Percentiles rank a stretch among this genome's conserved stretches.
phyloP scores from a whole-genome alignment of 2,329 filamentous ascomycete genomes.

The Ophiosphaerella herpotricha region DNA sequence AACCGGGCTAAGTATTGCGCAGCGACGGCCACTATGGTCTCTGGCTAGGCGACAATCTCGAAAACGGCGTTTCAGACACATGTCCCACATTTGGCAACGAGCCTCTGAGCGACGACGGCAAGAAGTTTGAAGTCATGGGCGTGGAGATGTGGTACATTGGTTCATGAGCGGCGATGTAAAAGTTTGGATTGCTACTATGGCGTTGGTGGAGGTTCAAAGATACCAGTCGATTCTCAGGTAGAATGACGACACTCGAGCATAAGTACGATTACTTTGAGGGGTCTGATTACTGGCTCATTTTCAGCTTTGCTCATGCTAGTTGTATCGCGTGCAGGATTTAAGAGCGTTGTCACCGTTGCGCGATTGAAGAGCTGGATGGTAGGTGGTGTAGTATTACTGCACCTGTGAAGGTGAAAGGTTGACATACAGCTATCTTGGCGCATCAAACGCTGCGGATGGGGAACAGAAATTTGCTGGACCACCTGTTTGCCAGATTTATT shows the following conservation, averaged over 20 bases:
- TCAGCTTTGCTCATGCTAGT: too few species aligned
- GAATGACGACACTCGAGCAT: not conserved
- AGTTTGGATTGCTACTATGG: not conserved
- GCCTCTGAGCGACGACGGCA: conserved; percentile 86
- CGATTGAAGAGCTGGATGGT: too few species aligned
- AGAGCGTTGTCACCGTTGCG: too few species aligned
- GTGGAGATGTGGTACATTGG: conserved; percentile 95
- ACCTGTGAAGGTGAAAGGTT: too few species aligned
- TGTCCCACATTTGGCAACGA: conserved; percentile 96
- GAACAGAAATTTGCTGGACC: too few species aligned
- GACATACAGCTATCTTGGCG: too few species aligned
- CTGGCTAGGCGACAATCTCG: conserved; percentile 87
- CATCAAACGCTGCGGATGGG: too few species aligned
- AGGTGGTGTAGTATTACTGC: too few species aligned
- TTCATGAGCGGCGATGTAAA: conserved; percentile 15
- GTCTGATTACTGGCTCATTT: too few species aligned
- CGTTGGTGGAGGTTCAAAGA: not conserved
- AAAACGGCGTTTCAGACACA: conserved; percentile 78
- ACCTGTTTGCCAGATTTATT: too few species aligned
- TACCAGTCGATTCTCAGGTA: conserved; percentile 3
- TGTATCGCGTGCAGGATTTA: too few species aligned
- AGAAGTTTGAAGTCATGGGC: conserved; percentile 87
- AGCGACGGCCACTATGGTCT: conserved; percentile 86
- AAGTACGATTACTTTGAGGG: too few species aligned
- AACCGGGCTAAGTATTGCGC: conserved; percentile 6